Evolutionary conservation across 371 early-diverging fungal species (phyloP).

Genomic region (Lichtheimia ornata): DNA sequence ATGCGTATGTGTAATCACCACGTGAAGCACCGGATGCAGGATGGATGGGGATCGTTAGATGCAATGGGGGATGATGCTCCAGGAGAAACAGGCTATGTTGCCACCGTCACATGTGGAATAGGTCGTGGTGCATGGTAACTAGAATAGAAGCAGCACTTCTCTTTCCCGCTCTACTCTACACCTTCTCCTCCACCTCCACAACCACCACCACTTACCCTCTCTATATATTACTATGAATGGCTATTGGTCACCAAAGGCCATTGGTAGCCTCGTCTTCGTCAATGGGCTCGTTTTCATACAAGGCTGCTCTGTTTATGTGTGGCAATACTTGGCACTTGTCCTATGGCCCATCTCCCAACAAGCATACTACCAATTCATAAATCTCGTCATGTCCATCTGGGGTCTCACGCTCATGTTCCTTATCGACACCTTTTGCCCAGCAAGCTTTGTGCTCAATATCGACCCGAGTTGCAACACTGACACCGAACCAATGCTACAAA

Average conservation of each 20-base stretch:
- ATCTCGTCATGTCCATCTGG: conserved; percentile 61
- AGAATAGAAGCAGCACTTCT: not conserved
- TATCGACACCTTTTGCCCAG: conserved; percentile 68
- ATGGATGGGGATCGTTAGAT: no score
- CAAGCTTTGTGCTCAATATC: conserved; percentile 57
- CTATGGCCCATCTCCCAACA: conserved; percentile 35
- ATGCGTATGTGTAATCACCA: no score
- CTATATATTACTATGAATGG: not conserved
- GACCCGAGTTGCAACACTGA: conserved; percentile 45
- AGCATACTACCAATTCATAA: conserved; percentile 51
- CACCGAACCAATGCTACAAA: conserved; percentile 15
- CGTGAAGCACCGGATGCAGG: no score
- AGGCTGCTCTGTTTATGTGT: conserved; percentile 28
- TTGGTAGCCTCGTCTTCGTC: conserved; percentile 23
- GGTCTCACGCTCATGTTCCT: conserved; percentile 58
- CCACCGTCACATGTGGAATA: no score
- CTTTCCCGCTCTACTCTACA: not conserved
- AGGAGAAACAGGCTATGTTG: no score
- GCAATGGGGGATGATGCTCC: no score
- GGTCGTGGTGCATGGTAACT: no score
- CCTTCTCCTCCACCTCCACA: no score
- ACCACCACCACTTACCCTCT: no score
- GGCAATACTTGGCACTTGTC: conserved; percentile 34
- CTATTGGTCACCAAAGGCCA: conserved; percentile 18
- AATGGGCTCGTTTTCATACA: conserved; percentile 37